Base-by-base conservation (phyloP, 73 alveolate genomes). In the Paraurostyla sp. region DNA sequence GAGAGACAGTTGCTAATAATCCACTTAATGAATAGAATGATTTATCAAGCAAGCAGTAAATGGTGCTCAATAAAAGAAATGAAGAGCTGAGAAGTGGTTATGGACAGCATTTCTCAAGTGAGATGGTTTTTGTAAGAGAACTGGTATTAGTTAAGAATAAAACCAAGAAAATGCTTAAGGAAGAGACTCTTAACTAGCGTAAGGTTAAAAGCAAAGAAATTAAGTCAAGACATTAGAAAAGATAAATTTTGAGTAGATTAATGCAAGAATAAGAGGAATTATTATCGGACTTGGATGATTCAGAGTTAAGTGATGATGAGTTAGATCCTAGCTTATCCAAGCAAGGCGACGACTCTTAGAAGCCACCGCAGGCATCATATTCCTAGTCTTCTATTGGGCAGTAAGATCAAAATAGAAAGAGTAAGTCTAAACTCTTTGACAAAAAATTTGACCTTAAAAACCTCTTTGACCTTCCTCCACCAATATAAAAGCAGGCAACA, bases 231-330 rank as follows among this genome's bases (percentile, higher is more conserved):
- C 35, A 38, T 22, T 65, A 65, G 82, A 38, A 65, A 38, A 65
- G 25, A 22, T 7, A 7, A 36, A 65, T 65, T 1, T 38, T 65
- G 16, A 20, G 41, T 11, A 32, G 25, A 65, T 38, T 65, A 36
- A 32, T 65, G 60, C 35, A 38, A 65, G 82, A 65, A 22, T 23
- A 65, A 30, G 82, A 65, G 4, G 82, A 65, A 38, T 22, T 65
- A 2, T 65, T 15, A 40, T 65, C 82, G 6, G 82, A 65, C 1
- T 30, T 38, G 3, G 82, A 65, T 65, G 9, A 27, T 6, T 59
- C 76, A 9, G 76, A 20, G 9, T 59, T 49, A 20, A 59, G 76
- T 59, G 76, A 29, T 6, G 49, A 30, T 7, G 76, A 59, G 22
- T 29, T 15, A 20, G 4, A 20, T n/a, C n/a, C n/a, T 29, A 11